phyloP scores from a whole-genome alignment of 352 stramenopile species.

The Pythium sukuiense region DNA sequence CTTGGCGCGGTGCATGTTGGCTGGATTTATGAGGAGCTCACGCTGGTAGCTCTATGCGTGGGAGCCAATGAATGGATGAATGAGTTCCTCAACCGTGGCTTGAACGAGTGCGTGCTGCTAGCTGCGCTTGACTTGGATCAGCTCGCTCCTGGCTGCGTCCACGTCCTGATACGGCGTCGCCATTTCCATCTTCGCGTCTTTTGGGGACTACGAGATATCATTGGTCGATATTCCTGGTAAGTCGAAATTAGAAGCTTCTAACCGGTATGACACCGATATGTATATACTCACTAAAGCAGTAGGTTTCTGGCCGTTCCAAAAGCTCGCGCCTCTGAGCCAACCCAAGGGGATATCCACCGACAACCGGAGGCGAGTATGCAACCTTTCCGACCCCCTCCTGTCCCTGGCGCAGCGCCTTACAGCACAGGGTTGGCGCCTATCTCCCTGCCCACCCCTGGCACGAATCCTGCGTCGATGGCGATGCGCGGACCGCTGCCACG shows the following conservation, averaged over 20 bases:
- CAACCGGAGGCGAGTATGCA: slow-evolving; percentile 10
- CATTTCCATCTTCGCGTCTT: slow-evolving; percentile 1
- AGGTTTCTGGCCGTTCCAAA: slow-evolving; percentile 6
- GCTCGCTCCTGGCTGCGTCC: not conserved
- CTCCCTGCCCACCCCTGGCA: not conserved
- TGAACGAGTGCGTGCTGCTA: not conserved
- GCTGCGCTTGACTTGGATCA: not conserved
- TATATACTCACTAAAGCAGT: not conserved
- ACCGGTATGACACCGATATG: slow-evolving; percentile 8
- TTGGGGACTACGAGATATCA: not conserved
- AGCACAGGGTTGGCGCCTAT: not conserved
- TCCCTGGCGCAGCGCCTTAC: not conserved
- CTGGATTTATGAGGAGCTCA: not conserved
- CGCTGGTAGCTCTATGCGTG: not conserved
- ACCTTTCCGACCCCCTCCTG: slow-evolving; percentile 20
- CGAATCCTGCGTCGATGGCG: slow-evolving; percentile 11
- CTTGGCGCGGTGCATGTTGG: slow-evolving; percentile 60
- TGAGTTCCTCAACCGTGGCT: not conserved
- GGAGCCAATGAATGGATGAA: slow-evolving; percentile 6
- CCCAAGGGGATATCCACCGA: not conserved
- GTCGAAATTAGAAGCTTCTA: slow-evolving; percentile 12
- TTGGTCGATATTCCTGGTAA: slow-evolving; percentile 16
- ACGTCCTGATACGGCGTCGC: not conserved
- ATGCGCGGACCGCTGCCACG: slow-evolving; percentile 18
- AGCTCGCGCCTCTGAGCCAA: not conserved